Evolutionary conservation across 2,329 filamentous ascomycete species (phyloP).

Genomic region (Zasmidium angulare): DNA sequence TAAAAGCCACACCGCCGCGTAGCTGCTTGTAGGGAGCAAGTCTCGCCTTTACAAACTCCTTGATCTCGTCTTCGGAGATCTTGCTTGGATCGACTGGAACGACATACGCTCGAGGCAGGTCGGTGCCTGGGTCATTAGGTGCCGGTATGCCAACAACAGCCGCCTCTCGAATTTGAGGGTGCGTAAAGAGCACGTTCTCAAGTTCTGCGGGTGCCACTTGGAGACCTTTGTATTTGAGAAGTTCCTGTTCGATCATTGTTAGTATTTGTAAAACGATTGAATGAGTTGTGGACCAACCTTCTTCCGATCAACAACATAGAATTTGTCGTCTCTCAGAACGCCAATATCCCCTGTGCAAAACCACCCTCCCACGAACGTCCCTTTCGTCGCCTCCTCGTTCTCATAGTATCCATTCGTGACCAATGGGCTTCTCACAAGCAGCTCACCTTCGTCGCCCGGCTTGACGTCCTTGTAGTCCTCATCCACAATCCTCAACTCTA

Average conservation of each 20-base stretch:
- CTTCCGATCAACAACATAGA: conserved; percentile 80
- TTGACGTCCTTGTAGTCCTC: conserved; percentile 44
- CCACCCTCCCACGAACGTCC: conserved; percentile 74
- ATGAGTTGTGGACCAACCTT: conserved; percentile 23
- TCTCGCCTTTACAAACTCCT: conserved; percentile 42
- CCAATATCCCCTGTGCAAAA: conserved; percentile 89
- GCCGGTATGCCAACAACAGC: conserved; percentile 48
- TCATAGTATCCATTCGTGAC: conserved; percentile 70
- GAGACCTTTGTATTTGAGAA: conserved; percentile 54
- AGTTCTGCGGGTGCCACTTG: conserved; percentile 50
- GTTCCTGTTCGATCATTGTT: conserved; percentile 53
- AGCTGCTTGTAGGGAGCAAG: conserved; percentile 48
- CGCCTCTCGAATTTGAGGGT: conserved; percentile 43
- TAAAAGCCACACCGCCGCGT: conserved; percentile 46
- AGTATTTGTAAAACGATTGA: background rate
- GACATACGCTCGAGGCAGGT: conserved; percentile 46
- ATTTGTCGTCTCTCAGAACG: conserved; percentile 74
- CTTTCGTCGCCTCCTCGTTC: conserved; percentile 65
- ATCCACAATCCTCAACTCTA: conserved; percentile 42
- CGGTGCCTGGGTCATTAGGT: conserved; percentile 45
- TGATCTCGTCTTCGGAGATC: conserved; percentile 36
- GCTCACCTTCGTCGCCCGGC: conserved; percentile 35
- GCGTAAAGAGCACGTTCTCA: conserved; percentile 45
- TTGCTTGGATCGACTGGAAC: conserved; percentile 36
- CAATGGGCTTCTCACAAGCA: conserved; percentile 26